These are phyloP conservation scores for Dryas octopetala DNA, from an alignment of 306 rosid genomes.

Conservation along the genomic window DNA sequence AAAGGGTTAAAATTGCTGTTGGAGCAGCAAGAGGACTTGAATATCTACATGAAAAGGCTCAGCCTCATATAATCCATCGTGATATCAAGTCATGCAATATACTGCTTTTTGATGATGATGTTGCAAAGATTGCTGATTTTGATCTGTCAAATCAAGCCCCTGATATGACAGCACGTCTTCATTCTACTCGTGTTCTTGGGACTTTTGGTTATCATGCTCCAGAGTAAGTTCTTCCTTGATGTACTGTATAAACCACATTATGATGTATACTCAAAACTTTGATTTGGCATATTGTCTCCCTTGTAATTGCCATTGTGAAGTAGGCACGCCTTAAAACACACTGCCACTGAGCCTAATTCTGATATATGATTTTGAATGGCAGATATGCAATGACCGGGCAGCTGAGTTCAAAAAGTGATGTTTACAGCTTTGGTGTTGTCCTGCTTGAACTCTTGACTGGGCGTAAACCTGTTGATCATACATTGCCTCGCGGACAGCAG, in stretches of 20 bases:
- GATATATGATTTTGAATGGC: conserved; percentile 28
- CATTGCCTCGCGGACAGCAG: conserved; percentile 83
- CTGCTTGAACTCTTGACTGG: conserved; percentile 78
- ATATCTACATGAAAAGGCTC: conserved; percentile 80
- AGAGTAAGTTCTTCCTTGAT: conserved; percentile 52
- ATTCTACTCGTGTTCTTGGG: conserved; percentile 92
- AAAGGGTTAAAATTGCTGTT: conserved; percentile 77
- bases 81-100: conserved; percentile 82
- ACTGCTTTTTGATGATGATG: conserved; percentile 64
- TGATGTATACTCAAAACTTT: not conserved
- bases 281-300: not conserved
- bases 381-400: conserved; percentile 87
- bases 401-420: conserved; percentile 71
- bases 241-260: not conserved
- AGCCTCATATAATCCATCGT: conserved; percentile 66
- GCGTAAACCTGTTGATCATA: conserved; percentile 79
- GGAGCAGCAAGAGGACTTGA: conserved; percentile 84
- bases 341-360: not conserved
- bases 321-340: not conserved
- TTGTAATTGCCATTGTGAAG: not conserved
- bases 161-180: conserved; percentile 78
- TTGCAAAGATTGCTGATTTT: conserved; percentile 79
- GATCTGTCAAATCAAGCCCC: conserved; percentile 85
- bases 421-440: conserved; percentile 79
- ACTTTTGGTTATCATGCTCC: conserved; percentile 93